Evolutionary conservation across 2,329 filamentous ascomycete genomes (phyloP).

Genomic region (Aspergillus sp.): DNA sequence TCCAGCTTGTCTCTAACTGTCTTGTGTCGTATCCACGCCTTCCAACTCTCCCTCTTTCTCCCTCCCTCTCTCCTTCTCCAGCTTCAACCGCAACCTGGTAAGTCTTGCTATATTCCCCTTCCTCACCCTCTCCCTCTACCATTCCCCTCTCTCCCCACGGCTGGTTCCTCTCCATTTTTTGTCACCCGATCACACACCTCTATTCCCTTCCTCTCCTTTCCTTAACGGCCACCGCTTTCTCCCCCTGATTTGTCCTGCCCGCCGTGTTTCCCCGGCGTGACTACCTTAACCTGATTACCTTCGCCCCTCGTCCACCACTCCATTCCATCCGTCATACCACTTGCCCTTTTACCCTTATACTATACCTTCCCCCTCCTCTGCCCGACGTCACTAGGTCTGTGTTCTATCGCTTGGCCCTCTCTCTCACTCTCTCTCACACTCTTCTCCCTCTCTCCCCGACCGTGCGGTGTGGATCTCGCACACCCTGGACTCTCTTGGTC

Average conservation of each 20-base stretch:
- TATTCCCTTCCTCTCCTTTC: conserved; percentile 3
- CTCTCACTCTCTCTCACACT: not conserved
- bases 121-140: not conserved
- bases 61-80: conserved; percentile 10
- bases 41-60: conserved; percentile 23
- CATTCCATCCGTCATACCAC: conserved; percentile 18
- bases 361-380: conserved; percentile 1
- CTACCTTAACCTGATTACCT: conserved; percentile 14
- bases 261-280: conserved; percentile 22
- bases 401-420: not conserved
- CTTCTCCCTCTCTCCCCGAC: not conserved
- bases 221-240: conserved; percentile 6
- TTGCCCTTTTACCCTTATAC: conserved; percentile 1
- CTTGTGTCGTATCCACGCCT: conserved; percentile 1
- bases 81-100: conserved; percentile 8
- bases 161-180: not conserved
- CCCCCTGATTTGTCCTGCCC: conserved; percentile 23
- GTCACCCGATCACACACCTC: not conserved
- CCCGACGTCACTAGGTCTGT: conserved; percentile 1
- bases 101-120: conserved; percentile 5
- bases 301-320: conserved; percentile 19
- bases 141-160: not conserved
- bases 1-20: not conserved
- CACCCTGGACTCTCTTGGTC: not conserved
- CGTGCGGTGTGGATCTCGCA: conserved; percentile 1